Base-by-base conservation (phyloP, 306 rosid species). In the Quercus glauca region DNA sequence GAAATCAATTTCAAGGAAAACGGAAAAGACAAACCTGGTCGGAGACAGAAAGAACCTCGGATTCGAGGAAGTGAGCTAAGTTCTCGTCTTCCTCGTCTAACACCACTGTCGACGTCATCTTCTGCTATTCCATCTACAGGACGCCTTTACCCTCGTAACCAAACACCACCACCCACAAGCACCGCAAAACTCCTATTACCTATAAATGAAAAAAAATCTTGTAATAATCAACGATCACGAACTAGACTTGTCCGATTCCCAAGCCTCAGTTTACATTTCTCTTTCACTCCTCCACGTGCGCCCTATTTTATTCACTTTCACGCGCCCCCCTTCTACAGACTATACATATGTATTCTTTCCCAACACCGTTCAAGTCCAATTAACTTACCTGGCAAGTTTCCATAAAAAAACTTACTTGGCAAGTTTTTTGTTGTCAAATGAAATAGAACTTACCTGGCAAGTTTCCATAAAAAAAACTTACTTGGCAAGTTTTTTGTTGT, bases 81-180 rank as follows among this genome's bases (percentile, higher is more conserved):
- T 31, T 77, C 87, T 87, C 96, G 81, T 90, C 98, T 69, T 95
- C 98, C 26, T 95, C 98, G 28, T 95, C 98, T 8, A 90, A 89
- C 21, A 85, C 14, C 67, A 41, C 45, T 8, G 86, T 75, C 98
- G 86, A 90, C 23, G 28, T 13, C 26, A 26, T 23, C 52, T n/a
- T 49, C 53, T 10, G 4, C 17, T 10, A 49, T 12, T 49, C 17
- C 53, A 12, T 1, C 4, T 1, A 3, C 73, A 56, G 45, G 71
- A 15, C 69, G 82, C 80, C 28, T 69, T 76, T 41, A 9, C 82
- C 72, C 67, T 45, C 26, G 18, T 21, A 59, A 55, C 73, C 56
- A 33, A 45, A 45, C 60, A 20, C 58, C 9, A 13, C 35, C 35
- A 41, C 12, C 49, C 2, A 8, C 49, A 12, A 10, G 11, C 45